Evolutionary conservation across 495 filamentous ascomycete species (phyloP), one percentile per base, ranked within the genome.

Genomic region (Parathielavia appendiculata): DNA sequence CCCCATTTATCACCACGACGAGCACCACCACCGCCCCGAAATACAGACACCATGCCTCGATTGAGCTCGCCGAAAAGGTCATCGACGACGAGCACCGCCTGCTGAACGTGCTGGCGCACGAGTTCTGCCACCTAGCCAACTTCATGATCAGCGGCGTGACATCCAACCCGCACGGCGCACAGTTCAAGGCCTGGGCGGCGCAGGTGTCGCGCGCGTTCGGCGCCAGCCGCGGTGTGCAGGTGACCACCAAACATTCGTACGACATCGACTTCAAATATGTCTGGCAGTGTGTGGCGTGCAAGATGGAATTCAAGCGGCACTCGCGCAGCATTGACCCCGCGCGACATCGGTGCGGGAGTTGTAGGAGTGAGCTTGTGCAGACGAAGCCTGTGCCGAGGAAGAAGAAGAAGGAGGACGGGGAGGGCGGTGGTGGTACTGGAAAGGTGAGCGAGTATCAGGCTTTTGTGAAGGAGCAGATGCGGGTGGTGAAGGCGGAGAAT

Each of bases 111-210:
- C 65, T 97, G 20, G 90, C 92, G 4, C 93, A 98, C 70, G 93
- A 98, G 62, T 98, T 91, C 76, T 97, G 92, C 72, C 93, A 98
- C 68, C 77, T 97, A 1, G 85, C 89, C 34, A 92, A 88, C 65
- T 95, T 88, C 71, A 90, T 97, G 78, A 76, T 97, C 50, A 81
- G 78, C 35, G 78, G 83, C 16, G 73, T 88, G 22, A 78, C 77
- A 20, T 81, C 81, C 35, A 80, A 88, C 55, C 86, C 90, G 1
- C 93, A 97, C 66, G 92, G 92, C 12, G 73, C 77, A 14, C 86
- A 87, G 60, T 97, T 97, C 78, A 90, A 95, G 72, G 62, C 71
- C 20, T 96, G 86, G 86, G 83, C 67, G 32, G 57, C 67, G 32
- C 68, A 69, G 49, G 68, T 63, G 45, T 66, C 61, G 34, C 51